phyloP scores from a whole-genome alignment of 768 basidiomycete genomes.

The Leccinum subgranulosum region DNA sequence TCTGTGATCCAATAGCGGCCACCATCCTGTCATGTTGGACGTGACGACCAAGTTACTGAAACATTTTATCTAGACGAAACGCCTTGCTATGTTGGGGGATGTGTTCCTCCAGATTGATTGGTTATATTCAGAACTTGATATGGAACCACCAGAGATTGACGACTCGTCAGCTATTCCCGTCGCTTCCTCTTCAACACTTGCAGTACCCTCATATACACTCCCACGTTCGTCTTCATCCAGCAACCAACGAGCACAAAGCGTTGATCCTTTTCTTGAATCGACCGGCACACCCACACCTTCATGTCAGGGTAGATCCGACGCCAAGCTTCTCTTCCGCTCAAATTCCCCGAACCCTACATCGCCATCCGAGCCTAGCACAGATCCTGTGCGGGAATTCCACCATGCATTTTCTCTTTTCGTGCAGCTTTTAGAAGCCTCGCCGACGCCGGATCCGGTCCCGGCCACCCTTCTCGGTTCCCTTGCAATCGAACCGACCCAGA shows the following conservation, averaged over 20 bases:
- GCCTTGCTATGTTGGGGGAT: conserved; percentile 58
- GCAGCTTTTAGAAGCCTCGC: conserved; percentile 47
- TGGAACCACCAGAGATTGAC: conserved; percentile 56
- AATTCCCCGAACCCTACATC: conserved; percentile 14
- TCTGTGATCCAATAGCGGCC: background rate
- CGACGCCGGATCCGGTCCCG: conserved; percentile 20
- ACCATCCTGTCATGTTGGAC: background rate
- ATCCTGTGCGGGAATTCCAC: conserved; percentile 42
- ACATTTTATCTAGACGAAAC: conserved; percentile 50
- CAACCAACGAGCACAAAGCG: conserved; percentile 10
- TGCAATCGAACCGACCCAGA: conserved; percentile 73
- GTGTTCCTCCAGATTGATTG: conserved; percentile 77
- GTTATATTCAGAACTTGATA: conserved; percentile 79
- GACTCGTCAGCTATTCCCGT: conserved; percentile 33
- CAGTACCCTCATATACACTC: conserved; percentile 34
- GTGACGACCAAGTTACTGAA: conserved; percentile 1
- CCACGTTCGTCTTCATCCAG: conserved; percentile 46
- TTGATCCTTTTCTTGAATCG: conserved; percentile 28
- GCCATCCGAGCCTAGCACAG: conserved; percentile 6
- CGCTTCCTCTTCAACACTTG: conserved; percentile 39
- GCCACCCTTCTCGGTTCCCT: conserved; percentile 27
- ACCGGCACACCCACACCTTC: conserved; percentile 47
- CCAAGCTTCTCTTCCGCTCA: conserved; percentile 35
- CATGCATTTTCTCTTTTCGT: conserved; percentile 63
- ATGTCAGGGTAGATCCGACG: conserved; percentile 35